Evolutionary conservation across 2,329 filamentous ascomycete genomes (phyloP).

Genomic region (Blastomyces emzantsi): DNA sequence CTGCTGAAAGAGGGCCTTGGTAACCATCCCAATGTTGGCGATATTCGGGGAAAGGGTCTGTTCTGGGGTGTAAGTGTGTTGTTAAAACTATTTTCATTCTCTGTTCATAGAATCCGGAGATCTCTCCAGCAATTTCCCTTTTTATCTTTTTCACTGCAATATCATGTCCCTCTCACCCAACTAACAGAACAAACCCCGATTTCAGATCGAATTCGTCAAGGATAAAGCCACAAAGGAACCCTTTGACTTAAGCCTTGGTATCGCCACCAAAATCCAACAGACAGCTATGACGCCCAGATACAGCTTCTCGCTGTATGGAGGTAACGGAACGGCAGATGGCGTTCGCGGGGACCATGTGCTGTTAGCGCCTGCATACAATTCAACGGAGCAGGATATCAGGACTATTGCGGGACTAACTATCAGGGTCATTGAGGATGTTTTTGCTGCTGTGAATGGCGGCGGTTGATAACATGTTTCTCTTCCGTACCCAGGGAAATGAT

Average conservation of each 20-base stretch:
- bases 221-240: conserved; percentile 47
- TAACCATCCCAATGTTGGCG: conserved; percentile 44
- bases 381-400: conserved; percentile 49
- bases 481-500: too few species aligned
- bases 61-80: conserved; percentile 48
- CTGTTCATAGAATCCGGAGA: too few species aligned
- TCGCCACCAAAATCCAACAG: conserved; percentile 45
- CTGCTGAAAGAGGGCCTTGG: conserved; percentile 39
- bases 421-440: conserved; percentile 46
- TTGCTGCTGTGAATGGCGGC: conserved; percentile 19
- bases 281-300: conserved; percentile 38
- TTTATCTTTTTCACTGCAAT: not conserved
- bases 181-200: not conserved
- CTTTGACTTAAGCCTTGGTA: conserved; percentile 38
- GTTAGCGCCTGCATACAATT: conserved; percentile 59
- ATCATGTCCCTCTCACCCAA: not conserved
- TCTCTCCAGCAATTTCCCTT: not conserved
- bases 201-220: conserved; percentile 48
- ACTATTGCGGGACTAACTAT: conserved; percentile 45
- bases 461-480: not conserved
- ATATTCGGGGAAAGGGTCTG: conserved; percentile 50
- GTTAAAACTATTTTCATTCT: too few species aligned
- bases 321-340: conserved; percentile 52
- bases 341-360: conserved; percentile 59
- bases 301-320: conserved; percentile 55